phyloP scores from a whole-genome alignment of 148 eudicot genomes.

The Spergularia bocconei region DNA sequence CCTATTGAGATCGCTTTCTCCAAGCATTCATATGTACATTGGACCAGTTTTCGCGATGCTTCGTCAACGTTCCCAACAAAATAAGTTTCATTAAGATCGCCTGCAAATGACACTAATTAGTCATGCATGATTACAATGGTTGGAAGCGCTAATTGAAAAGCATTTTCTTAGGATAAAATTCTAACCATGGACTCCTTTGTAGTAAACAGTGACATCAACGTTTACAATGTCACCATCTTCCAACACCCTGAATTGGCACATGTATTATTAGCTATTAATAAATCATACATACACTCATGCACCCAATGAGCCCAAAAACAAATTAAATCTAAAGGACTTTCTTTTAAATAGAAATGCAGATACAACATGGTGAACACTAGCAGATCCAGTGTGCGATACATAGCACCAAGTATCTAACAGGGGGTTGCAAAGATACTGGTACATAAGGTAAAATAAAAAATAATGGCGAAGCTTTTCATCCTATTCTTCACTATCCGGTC shows the following conservation, averaged over 20 bases:
- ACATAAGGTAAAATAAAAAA: not conserved
- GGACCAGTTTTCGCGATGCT: conserved; percentile 69
- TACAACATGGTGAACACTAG: not conserved
- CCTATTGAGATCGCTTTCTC: conserved; percentile 95
- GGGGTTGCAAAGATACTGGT: not conserved
- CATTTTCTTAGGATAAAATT: not conserved
- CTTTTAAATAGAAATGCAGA: not conserved
- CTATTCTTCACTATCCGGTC: not conserved
- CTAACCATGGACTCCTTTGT: conserved; percentile 97
- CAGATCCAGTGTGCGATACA: not conserved
- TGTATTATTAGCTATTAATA: conserved; percentile 5
- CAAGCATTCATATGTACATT: conserved; percentile 93
- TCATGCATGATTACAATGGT: not conserved
- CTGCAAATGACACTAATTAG: conserved; percentile 40
- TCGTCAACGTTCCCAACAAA: conserved; percentile 99
- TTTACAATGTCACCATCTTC: conserved; percentile 99
- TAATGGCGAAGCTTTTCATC: not conserved
- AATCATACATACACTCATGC: conserved; percentile 1
- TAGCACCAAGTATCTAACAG: not conserved
- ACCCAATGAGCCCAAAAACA: not conserved
- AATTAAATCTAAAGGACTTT: not conserved
- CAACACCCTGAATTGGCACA: conserved; percentile 61
- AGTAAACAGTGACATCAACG: conserved; percentile 88
- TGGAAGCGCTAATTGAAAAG: not conserved
- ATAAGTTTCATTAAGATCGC: conserved; percentile 96